A percentile compares a stretch with the other conserved stretches of the same genome.
phyloP scores from a whole-genome alignment of 2,329 filamentous ascomycete genomes.

The Verticillium longisporum region DNA sequence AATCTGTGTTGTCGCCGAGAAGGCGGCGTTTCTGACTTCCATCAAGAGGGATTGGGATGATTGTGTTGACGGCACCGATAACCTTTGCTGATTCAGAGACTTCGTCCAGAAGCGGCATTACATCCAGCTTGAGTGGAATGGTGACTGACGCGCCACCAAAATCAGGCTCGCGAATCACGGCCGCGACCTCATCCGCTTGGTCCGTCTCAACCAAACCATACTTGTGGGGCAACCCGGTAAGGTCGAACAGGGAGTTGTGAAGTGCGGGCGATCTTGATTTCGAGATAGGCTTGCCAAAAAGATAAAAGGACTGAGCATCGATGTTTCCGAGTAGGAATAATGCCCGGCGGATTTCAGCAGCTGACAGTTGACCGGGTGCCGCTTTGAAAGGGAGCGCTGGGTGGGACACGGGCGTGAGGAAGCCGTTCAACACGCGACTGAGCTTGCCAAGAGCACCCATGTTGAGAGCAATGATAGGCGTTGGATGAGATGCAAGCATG shows the following conservation, averaged over 20 bases:
- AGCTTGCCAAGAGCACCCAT: constrained; percentile 87
- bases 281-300: constrained; percentile 81
- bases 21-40: constrained; percentile 38
- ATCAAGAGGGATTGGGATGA: constrained; percentile 53
- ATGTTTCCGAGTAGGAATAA: constrained; percentile 76
- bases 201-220: constrained; percentile 75
- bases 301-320: constrained; percentile 67
- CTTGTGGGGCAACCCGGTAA: constrained; percentile 74
- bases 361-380: constrained; percentile 87
- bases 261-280: constrained; percentile 80
- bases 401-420: constrained; percentile 93
- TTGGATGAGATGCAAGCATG: constrained; percentile 65
- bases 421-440: constrained; percentile 82
- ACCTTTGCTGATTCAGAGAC: constrained; percentile 70
- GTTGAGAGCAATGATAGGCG: constrained; percentile 91
- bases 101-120: constrained; percentile 74
- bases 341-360: constrained; percentile 76
- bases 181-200: constrained; percentile 49
- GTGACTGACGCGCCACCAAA: constrained; percentile 96
- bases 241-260: constrained; percentile 77
- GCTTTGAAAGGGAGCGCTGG: constrained; percentile 85
- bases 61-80: constrained; percentile 93
- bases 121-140: constrained; percentile 87
- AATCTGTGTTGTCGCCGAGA: constrained; percentile 90
- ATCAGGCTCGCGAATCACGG: constrained; percentile 59